These are phyloP conservation scores for Penicillium sp. DNA, from an alignment of 2,329 filamentous ascomycete genomes.

Conservation along the genomic window DNA sequence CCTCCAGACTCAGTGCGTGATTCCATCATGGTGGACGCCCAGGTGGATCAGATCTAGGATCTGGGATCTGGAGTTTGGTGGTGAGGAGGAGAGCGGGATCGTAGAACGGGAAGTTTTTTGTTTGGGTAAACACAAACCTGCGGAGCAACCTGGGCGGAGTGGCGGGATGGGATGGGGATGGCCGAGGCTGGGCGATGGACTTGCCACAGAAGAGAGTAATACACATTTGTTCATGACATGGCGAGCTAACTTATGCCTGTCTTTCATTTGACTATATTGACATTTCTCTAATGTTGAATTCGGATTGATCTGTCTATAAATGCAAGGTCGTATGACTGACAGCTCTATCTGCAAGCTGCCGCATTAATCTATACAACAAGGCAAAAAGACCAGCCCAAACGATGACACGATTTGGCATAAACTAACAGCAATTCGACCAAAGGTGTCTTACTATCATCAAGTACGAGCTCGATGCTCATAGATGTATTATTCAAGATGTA, in stretches of 20 bases:
- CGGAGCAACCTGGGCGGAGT: constrained; percentile 23
- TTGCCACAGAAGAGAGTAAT: neutral
- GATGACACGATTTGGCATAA: too few species aligned
- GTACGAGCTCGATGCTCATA: neutral
- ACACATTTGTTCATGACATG: neutral
- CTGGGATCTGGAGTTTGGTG: constrained; percentile 12
- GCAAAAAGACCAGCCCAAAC: too few species aligned
- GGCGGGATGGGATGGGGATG: neutral
- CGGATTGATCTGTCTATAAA: neutral
- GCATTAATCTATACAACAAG: neutral
- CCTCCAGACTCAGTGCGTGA: constrained; percentile 40
- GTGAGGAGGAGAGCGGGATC: constrained; percentile 17
- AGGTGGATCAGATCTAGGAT: constrained; percentile 7
- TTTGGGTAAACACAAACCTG: constrained; percentile 30
- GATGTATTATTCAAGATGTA: neutral
- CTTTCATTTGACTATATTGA: neutral
- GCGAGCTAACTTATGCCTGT: too few species aligned
- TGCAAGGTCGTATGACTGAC: neutral
- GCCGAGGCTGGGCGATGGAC: neutral
- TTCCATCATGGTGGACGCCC: constrained; percentile 36
- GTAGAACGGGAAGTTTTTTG: constrained; percentile 25
- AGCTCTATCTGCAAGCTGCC: neutral
- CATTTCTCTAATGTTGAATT: neutral
- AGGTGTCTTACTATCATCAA: neutral
- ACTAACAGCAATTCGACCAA: too few species aligned